Conservation (phyloP, 371 early-diverging fungal species). For the Encephalitozoon romaleae region DNA sequence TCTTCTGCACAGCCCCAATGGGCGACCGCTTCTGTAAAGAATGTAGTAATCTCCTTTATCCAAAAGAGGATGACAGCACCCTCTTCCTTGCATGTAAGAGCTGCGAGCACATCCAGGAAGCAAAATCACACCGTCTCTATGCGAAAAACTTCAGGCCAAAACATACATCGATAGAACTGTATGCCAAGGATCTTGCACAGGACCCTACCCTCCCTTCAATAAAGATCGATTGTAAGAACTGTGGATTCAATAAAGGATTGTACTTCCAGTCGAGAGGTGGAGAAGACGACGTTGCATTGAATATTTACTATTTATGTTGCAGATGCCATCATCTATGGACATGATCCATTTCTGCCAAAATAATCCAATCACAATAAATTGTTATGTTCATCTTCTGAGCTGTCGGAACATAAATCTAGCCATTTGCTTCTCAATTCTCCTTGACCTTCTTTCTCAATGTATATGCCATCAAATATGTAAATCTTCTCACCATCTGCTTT, state of each 20-base stretch:
- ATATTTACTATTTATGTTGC: slow-evolving; percentile 76
- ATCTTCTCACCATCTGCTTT: not conserved
- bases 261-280: slow-evolving; percentile 78
- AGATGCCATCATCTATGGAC: slow-evolving; percentile 58
- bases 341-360: not conserved
- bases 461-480: not conserved
- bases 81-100: slow-evolving; percentile 82
- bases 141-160: slow-evolving; percentile 62
- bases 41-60: slow-evolving; percentile 85
- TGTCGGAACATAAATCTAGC: not conserved
- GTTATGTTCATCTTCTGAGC: not conserved
- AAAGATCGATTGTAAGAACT: slow-evolving; percentile 65
- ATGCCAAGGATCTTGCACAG: slow-evolving; percentile 68
- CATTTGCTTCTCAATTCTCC: not conserved
- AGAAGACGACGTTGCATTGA: slow-evolving; percentile 76
- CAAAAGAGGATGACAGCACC: slow-evolving; percentile 71
- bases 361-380: not conserved
- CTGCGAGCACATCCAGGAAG: slow-evolving; percentile 75
- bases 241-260: slow-evolving; percentile 67
- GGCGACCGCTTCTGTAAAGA: slow-evolving; percentile 60
- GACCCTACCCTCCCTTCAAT: slow-evolving; percentile 71
- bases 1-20: slow-evolving; percentile 9
- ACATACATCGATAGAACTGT: slow-evolving; percentile 61
- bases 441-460: not conserved
- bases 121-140: slow-evolving; percentile 72